Percentiles rank a stretch among this genome's conserved stretches.
Evolutionary conservation across 164 flowering plant species (phyloP).

Genomic region (Magnolia officinalis): DNA sequence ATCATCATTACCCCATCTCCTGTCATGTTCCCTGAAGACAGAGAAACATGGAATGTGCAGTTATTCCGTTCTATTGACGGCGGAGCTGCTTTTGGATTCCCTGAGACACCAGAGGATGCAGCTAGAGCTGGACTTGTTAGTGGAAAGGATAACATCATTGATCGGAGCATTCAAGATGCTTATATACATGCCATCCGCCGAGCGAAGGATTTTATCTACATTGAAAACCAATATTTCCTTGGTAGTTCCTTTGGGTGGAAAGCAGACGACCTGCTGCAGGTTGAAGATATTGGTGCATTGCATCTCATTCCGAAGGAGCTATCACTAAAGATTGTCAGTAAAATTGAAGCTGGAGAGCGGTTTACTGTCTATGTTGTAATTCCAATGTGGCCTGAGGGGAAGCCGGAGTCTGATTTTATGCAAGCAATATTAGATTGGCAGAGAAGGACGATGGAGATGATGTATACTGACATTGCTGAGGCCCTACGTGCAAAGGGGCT

Average conservation of each 20-base stretch:
- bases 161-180: slow-evolving; percentile 72
- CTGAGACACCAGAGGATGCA: slow-evolving; percentile 55
- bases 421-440: slow-evolving; percentile 70
- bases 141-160: slow-evolving; percentile 60
- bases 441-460: slow-evolving; percentile 70
- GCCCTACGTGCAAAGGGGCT: slow-evolving; percentile 42
- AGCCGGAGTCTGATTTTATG: slow-evolving; percentile 52
- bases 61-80: slow-evolving; percentile 72
- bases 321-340: slow-evolving; percentile 58
- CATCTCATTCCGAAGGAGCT: slow-evolving; percentile 66
- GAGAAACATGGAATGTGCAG: slow-evolving; percentile 70
- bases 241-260: slow-evolving; percentile 68
- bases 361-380: slow-evolving; percentile 55
- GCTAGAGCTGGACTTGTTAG: slow-evolving; percentile 55
- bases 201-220: slow-evolving; percentile 64
- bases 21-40: slow-evolving; percentile 44
- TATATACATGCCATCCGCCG: slow-evolving; percentile 72
- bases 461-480: slow-evolving; percentile 50
- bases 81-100: slow-evolving; percentile 72
- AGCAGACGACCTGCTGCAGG: slow-evolving; percentile 30
- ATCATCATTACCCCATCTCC: slow-evolving; percentile 54
- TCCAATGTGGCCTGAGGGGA: slow-evolving; percentile 81
- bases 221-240: slow-evolving; percentile 72
- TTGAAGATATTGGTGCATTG: slow-evolving; percentile 46
- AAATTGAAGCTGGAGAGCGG: slow-evolving; percentile 59